Evolutionary conservation across 257 asterid species (phyloP).

Genomic region (Eustoma russellianum): DNA sequence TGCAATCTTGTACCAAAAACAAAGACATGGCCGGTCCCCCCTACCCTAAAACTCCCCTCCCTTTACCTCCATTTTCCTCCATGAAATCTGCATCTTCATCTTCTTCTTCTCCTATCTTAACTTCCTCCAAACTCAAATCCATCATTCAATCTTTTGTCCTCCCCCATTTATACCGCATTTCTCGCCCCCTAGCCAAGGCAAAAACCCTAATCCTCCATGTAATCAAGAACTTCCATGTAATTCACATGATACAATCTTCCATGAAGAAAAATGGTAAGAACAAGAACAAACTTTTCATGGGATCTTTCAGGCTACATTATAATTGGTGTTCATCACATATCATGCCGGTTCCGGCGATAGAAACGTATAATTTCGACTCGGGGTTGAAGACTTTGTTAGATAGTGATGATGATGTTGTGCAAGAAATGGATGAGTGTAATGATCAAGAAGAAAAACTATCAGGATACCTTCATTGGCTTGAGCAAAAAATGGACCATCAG

Average conservation of each 20-base stretch:
- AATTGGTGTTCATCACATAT: constrained; percentile 79
- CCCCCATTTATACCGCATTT: constrained; percentile 48
- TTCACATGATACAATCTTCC: constrained; percentile 24
- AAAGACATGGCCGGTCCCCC: constrained; percentile 12
- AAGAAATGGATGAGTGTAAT: constrained; percentile 10
- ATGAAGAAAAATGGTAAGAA: constrained; percentile 21
- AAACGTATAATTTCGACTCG: constrained; percentile 37
- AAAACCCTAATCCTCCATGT: constrained; percentile 40
- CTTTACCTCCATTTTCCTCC: constrained; percentile 29
- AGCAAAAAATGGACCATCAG: constrained; percentile 28
- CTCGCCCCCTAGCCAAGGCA: constrained; percentile 30
- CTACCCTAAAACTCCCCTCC: constrained; percentile 29
- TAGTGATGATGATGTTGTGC: constrained; percentile 5
- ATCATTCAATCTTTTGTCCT: constrained; percentile 50
- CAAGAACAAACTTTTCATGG: constrained; percentile 40
- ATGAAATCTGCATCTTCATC: constrained; percentile 24
- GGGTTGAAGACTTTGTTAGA: constrained; percentile 39
- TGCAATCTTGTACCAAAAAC: no score
- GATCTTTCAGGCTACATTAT: constrained; percentile 76
- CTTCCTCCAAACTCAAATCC: constrained; percentile 38
- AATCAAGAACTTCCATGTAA: constrained; percentile 30
- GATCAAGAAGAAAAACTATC: constrained; percentile 21
- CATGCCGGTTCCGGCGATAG: constrained; percentile 29
- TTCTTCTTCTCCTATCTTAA: constrained; percentile 27
- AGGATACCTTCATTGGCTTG: constrained; percentile 71